phyloP scores from a whole-genome alignment of 257 asterid genomes.

The Penstemon eatonii region DNA sequence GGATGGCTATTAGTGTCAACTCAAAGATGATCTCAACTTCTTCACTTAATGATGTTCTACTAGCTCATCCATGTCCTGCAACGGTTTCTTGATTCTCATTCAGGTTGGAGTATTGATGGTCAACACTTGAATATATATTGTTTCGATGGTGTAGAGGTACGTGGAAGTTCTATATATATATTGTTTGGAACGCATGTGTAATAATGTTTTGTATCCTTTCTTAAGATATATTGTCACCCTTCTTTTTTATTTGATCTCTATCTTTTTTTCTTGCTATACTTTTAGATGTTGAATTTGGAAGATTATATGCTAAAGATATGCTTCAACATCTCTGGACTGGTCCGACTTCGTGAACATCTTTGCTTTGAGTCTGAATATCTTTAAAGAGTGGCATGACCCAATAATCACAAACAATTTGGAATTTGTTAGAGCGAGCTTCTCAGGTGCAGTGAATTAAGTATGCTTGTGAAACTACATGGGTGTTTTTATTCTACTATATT shows the following conservation, averaged over 20 bases:
- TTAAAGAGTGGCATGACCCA: too few relatives aligned
- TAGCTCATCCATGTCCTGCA: constrained; percentile 85
- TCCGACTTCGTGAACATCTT: constrained; percentile 49
- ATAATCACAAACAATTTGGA: too few relatives aligned
- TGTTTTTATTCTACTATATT: too few relatives aligned
- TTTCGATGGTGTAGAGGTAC: constrained; percentile 85
- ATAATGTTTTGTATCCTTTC: constrained; percentile 1
- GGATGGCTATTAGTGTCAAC: constrained; percentile 72
- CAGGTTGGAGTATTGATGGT: constrained; percentile 37
- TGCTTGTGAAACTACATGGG: too few relatives aligned
- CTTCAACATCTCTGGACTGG: constrained; percentile 98
- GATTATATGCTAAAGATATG: constrained; percentile 96
- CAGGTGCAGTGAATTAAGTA: too few relatives aligned
- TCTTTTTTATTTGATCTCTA: not conserved
- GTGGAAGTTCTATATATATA: constrained; percentile 20
- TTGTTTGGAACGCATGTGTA: constrained; percentile 85
- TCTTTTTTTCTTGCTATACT: constrained; percentile 15
- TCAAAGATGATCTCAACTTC: constrained; percentile 53
- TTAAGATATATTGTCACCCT: constrained; percentile 1
- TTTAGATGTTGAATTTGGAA: constrained; percentile 82
- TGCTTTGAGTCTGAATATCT: too few relatives aligned
- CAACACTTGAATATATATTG: constrained; percentile 85
- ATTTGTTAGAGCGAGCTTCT: too few relatives aligned
- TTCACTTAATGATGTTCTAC: constrained; percentile 62
- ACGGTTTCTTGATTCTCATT: constrained; percentile 76